Base-by-base conservation (phyloP, 345 rosid species). In the Hirschfeldia incana region DNA sequence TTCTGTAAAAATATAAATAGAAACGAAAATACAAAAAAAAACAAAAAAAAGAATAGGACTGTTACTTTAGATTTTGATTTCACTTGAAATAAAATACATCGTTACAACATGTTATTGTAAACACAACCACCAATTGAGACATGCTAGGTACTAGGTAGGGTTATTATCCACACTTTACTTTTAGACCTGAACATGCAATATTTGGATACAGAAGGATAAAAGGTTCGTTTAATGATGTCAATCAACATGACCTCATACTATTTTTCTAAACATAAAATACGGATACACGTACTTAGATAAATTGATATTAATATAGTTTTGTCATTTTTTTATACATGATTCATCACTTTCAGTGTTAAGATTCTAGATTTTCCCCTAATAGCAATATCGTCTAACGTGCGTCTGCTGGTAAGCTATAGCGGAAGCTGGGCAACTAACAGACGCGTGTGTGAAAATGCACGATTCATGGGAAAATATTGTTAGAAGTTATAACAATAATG, bases 401-500 rank as follows among this genome's bases (percentile, higher is more conserved):
- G 6, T n/a, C 26, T 16, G 26, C 21, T 53, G 17, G 21, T 53
- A 53, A 34, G 9, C 37, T 34, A 1, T 29, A 10, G 49, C 49
- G 12, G 16, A 10, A 46, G 55, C 46, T 39, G 13, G 3, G 8
- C 4, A 53, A 53, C 17, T 53, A 53, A 53, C 59, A 53, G 21
- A 53, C 59, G 15, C 15, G 59, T 53, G 72, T 65, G 27, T 3
- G 29, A 27, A 74, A 65, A 36, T 55, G 17, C 39, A 67, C 21
- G 10, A 33, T 42, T 30, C 53, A 8, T 0, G 53, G 55, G 28
- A 39, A 15, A 12, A 71, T 55, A 13, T 49, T 65, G 81, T 71
- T 78, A 71, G 61, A 55, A 78, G 67, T 65, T 70, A 28, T 67
- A 72, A 78, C 77, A 65, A 58, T n/a, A 70, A 63, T 10, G 66